phyloP scores from a whole-genome alignment of 495 filamentous ascomycete species.

The Penicillium cinerascens region DNA sequence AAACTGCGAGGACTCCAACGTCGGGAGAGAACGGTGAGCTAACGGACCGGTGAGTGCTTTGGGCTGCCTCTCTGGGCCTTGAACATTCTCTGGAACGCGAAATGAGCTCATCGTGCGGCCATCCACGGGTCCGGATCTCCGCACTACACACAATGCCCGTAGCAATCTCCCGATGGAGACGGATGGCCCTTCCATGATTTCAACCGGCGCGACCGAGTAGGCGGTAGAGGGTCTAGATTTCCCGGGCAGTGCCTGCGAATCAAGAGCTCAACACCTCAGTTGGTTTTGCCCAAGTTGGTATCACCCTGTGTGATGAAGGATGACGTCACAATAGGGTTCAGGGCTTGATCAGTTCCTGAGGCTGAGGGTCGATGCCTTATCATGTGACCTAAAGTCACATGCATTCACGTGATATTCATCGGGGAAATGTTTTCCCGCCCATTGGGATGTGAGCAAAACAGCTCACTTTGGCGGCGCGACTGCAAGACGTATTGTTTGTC shows the following conservation, averaged over 20 bases:
- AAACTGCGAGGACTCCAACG: background rate
- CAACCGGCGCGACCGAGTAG: background rate
- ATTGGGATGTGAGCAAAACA: constrained; percentile 17
- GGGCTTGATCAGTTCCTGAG: constrained; percentile 6
- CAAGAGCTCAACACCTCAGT: background rate
- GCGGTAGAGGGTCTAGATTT: constrained; percentile 18
- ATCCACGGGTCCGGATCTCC: background rate
- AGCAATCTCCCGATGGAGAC: background rate
- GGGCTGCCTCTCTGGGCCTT: background rate
- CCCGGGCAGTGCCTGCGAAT: constrained; percentile 7
- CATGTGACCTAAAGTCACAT: background rate
- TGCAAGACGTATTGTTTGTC: constrained; percentile 16
- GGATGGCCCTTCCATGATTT: background rate
- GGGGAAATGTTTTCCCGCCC: constrained; percentile 7
- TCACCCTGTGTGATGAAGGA: background rate
- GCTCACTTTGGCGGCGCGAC: constrained; percentile 8
- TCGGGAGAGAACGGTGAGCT: constrained; percentile 26
- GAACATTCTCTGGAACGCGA: background rate
- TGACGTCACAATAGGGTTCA: constrained; percentile 19
- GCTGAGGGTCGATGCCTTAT: background rate
- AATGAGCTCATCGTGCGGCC: constrained; percentile 16
- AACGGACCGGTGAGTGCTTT: constrained; percentile 21
- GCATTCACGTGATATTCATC: background rate
- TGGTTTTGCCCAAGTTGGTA: constrained; percentile 6
- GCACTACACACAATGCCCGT: background rate